These are phyloP conservation scores for Starmerella sirachaensis DNA, from an alignment of 805 yeast genomes.

Conservation along the genomic window DNA sequence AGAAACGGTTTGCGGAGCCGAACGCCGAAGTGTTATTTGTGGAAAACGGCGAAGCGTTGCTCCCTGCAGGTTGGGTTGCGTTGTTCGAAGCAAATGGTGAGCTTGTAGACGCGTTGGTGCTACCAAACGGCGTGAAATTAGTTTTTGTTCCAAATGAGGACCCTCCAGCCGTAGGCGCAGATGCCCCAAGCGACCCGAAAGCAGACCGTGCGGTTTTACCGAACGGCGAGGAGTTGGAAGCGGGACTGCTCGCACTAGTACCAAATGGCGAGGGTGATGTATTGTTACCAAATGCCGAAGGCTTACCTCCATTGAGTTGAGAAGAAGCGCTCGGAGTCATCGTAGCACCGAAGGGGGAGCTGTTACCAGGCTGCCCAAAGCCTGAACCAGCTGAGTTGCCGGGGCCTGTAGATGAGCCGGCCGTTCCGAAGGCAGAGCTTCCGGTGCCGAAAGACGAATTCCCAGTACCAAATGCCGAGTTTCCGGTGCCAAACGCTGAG, in stretches of 20 bases:
- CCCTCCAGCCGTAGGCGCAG: neutral
- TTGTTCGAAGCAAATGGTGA: neutral
- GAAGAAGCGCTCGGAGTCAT: too few species aligned
- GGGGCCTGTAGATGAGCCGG: neutral
- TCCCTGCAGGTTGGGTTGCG: slow-evolving; percentile 1
- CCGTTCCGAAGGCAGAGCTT: slow-evolving; percentile 1
- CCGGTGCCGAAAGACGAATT: slow-evolving; percentile 21
- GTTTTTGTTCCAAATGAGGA: neutral
- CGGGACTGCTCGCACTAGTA: neutral
- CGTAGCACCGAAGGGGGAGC: slow-evolving; percentile 7
- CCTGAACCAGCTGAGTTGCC: neutral
- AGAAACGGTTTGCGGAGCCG: neutral
- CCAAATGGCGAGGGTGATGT: slow-evolving; percentile 7
- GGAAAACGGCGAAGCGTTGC: neutral
- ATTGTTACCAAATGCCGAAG: slow-evolving; percentile 7
- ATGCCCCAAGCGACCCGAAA: neutral
- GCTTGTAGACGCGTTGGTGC: neutral
- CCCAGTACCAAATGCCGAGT: slow-evolving; percentile 13
- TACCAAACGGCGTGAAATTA: neutral
- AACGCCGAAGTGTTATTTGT: neutral
- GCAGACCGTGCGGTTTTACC: slow-evolving; percentile 4
- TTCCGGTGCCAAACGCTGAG: slow-evolving; percentile 10
- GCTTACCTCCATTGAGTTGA: neutral
- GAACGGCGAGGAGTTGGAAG: slow-evolving; percentile 2
- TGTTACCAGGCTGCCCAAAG: neutral